Evolutionary conservation across 73 alveolate species (phyloP), one percentile per base, ranked within the genome.

Genomic region (Blepharisma japonicum): DNA sequence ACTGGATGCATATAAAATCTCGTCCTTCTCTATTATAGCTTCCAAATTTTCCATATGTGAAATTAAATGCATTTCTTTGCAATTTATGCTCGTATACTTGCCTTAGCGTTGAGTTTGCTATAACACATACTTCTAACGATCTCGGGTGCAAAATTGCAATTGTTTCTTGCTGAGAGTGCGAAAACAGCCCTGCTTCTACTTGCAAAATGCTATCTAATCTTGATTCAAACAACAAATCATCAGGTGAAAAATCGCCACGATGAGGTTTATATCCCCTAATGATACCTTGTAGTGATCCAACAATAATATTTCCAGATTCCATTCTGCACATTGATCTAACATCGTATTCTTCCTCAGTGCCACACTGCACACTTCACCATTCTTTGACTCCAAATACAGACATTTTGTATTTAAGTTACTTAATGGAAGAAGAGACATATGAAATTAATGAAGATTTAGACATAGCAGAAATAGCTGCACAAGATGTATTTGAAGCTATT

Each of bases 41-140:
- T 14, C 95, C 95, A 54, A 88, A 88, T 5, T 56, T 38, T 7
- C 95, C 95, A 38, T 66, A 71, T 1, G 80, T 56, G 21, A 88
- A 67, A 61, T 88, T 88, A 72, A 71, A 88, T 32, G 95, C 85
- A 71, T 88, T 88, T 50, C 95, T 55, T 25, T 84, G 83, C 20
- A 88, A 66, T 11, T 50, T 54, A 56, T 83, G 91, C 80, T 86
- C 86, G 53, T 80, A 76, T 4, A 83, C 38, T 9, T 42, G 61
- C 38, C 53, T 56, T 56, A 61, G 49, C 0, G 68, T 39, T 20
- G 87, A 68, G n/a, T 61, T 42, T 25, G 78, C 67, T 11, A 50
- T 7, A 45, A n/a, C 42, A 46, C 61, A 86, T 5, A 87, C 80
- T 6, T 45, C 80, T 49, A 87, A 18, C 74, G 70, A 79, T 55